Percentiles rank a stretch among this genome's conserved stretches.
These are phyloP conservation scores for Saccharomycopsis guyanensis DNA, from an alignment of 805 yeast genomes.

Conservation along the genomic window DNA sequence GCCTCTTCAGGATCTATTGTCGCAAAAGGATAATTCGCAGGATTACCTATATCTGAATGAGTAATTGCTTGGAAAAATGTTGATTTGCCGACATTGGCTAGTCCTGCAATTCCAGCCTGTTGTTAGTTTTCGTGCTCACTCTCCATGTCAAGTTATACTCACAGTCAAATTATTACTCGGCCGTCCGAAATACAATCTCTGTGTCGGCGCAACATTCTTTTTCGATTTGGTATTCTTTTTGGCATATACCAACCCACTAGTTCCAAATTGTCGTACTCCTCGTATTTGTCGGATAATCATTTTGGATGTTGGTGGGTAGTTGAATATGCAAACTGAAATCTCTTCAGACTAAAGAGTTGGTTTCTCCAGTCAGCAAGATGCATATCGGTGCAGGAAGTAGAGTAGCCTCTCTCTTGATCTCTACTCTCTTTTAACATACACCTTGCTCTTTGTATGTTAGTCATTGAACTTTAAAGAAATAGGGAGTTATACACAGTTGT, in stretches of 20 bases:
- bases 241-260: background rate
- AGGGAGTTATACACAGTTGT: no score
- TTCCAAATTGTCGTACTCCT: background rate
- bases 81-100: slow-evolving; percentile 85
- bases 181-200: slow-evolving; percentile 14
- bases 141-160: background rate
- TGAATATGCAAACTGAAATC: no score
- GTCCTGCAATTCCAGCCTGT: slow-evolving; percentile 64
- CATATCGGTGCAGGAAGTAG: no score
- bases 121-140: background rate
- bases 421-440: no score
- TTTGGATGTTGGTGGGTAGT: no score
- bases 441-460: no score
- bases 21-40: slow-evolving; percentile 97
- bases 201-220: background rate
- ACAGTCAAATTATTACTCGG: slow-evolving; percentile 18
- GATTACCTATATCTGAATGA: slow-evolving; percentile 84
- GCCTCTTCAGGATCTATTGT: slow-evolving; percentile 98
- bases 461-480: no score
- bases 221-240: background rate
- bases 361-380: no score
- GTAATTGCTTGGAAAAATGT: slow-evolving; percentile 97
- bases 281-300: background rate
- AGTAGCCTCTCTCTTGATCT: no score
- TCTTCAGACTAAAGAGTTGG: no score